Evolutionary conservation across 371 early-diverging fungal genomes (phyloP).

Genomic region (Umbelopsis sp.): DNA sequence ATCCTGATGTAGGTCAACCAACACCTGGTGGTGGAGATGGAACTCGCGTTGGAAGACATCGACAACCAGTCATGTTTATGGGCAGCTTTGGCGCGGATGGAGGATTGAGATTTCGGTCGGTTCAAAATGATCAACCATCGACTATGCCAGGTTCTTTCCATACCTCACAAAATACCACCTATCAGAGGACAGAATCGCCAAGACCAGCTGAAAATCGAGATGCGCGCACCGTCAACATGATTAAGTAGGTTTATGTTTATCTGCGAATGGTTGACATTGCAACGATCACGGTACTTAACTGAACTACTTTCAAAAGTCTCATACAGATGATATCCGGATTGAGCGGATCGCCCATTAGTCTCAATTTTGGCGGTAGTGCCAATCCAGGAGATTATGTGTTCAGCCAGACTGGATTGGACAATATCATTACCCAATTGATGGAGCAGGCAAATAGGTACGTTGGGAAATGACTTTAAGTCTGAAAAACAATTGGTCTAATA

Average conservation of each 20-base stretch:
- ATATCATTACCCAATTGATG: constrained; percentile 82
- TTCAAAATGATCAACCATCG: background rate
- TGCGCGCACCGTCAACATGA: constrained; percentile 27
- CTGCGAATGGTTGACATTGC: background rate
- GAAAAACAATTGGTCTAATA: background rate
- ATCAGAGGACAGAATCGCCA: constrained; percentile 13
- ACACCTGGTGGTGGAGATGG: constrained; percentile 13
- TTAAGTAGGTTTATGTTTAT: constrained; percentile 22
- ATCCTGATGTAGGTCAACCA: background rate
- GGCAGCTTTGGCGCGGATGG: constrained; percentile 7
- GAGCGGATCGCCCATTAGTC: constrained; percentile 38
- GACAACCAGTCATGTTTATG: constrained; percentile 15
- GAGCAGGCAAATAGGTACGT: constrained; percentile 65
- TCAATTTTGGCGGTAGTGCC: constrained; percentile 35
- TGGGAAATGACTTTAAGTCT: background rate
- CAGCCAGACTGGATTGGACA: constrained; percentile 67
- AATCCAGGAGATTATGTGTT: constrained; percentile 72
- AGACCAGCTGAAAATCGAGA: constrained; percentile 5
- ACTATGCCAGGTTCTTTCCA: constrained; percentile 18
- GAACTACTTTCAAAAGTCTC: constrained; percentile 25
- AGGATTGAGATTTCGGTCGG: constrained; percentile 8
- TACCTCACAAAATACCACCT: background rate
- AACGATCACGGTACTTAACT: background rate
- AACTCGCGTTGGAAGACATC: background rate
- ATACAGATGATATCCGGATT: constrained; percentile 42